phyloP scores from a whole-genome alignment of 108 stramenopile species.

The Conticribra guillardii region DNA sequence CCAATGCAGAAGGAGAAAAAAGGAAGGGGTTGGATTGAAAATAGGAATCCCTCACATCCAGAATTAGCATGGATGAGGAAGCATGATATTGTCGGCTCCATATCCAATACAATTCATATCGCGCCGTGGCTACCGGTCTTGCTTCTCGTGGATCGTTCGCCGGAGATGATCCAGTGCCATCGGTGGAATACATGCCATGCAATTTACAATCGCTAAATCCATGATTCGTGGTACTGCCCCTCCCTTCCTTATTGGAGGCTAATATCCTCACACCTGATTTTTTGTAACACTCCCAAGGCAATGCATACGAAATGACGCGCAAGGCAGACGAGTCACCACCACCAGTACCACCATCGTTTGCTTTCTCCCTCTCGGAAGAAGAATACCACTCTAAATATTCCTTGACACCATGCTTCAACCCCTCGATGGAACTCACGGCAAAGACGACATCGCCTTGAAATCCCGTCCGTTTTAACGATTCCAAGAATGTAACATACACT shows the following conservation, averaged over 20 bases:
- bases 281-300: slow-evolving; percentile 15
- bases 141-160: slow-evolving; percentile 37
- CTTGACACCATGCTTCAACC: slow-evolving; percentile 13
- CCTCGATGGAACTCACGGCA: slow-evolving; percentile 34
- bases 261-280: slow-evolving; percentile 3
- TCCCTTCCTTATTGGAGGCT: slow-evolving; percentile 22
- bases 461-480: slow-evolving; percentile 58
- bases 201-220: slow-evolving; percentile 61
- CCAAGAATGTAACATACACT: slow-evolving; percentile 51
- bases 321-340: no score
- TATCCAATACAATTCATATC: slow-evolving; percentile 73
- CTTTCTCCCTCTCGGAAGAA: not conserved
- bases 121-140: slow-evolving; percentile 53
- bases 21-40: slow-evolving; percentile 70
- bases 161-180: not conserved
- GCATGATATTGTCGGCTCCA: slow-evolving; percentile 51
- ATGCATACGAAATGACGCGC: not conserved
- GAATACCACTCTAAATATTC: slow-evolving; percentile 26
- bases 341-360: no score
- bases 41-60: slow-evolving; percentile 63
- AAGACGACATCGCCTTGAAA: slow-evolving; percentile 66
- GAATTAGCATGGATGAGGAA: slow-evolving; percentile 46
- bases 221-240: slow-evolving; percentile 36
- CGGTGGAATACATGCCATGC: slow-evolving; percentile 41
- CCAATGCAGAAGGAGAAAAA: not conserved